phyloP scores from a whole-genome alignment of 768 basidiomycete species.

The Arthromyces matolae region DNA sequence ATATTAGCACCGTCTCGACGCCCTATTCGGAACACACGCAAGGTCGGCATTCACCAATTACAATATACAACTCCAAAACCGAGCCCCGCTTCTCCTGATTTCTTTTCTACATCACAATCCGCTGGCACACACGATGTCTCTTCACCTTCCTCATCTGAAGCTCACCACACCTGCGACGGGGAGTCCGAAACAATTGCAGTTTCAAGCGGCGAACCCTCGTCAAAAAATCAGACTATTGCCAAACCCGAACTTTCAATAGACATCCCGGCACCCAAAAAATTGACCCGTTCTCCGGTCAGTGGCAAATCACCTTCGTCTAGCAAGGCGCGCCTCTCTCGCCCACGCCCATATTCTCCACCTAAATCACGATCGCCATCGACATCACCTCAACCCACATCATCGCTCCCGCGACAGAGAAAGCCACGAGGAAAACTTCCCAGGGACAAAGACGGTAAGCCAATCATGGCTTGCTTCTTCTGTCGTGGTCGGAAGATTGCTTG shows the following conservation, averaged over 20 bases:
- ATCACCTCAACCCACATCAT: not conserved
- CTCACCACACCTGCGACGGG: slow-evolving; percentile 14
- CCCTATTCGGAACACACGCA: not conserved
- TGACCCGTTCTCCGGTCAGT: not conserved
- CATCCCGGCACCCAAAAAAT: not conserved
- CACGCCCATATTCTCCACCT: not conserved
- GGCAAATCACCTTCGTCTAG: not conserved
- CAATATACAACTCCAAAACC: not conserved
- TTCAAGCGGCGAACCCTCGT: too few relatives aligned
- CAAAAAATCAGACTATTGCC: not conserved
- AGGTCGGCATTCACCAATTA: not conserved
- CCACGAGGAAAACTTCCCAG: slow-evolving; percentile 3
- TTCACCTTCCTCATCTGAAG: not conserved
- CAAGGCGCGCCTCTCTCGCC: not conserved
- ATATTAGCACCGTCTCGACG: slow-evolving; percentile 6
- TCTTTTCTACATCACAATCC: too few relatives aligned
- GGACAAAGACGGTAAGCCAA: slow-evolving; percentile 30
- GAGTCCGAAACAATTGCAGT: slow-evolving; percentile 11
- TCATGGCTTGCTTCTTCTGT: slow-evolving; percentile 48
- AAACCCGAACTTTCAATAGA: not conserved
- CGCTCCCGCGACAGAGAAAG: slow-evolving; percentile 5
- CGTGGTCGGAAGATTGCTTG: slow-evolving; percentile 52
- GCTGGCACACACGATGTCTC: too few relatives aligned
- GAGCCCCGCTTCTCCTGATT: too few relatives aligned
- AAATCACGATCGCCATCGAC: not conserved